Percentiles rank a stretch among this genome's conserved stretches.
phyloP scores from a whole-genome alignment of 2,329 filamentous ascomycete genomes.

The Fusarium ramigenum region DNA sequence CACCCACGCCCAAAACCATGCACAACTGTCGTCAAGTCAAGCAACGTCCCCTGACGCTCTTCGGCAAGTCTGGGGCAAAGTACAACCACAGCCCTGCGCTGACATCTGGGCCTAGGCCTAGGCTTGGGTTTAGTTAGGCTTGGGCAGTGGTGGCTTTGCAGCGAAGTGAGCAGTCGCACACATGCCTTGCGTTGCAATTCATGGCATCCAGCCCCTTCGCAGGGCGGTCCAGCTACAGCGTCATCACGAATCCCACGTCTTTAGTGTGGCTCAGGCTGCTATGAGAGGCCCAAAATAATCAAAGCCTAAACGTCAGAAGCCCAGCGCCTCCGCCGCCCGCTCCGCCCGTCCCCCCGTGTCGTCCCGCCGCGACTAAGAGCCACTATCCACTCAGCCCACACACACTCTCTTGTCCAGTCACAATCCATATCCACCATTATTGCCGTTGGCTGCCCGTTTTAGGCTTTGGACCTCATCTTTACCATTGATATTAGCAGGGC shows the following conservation, averaged over 20 bases:
- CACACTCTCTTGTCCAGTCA: slow-evolving; percentile 34
- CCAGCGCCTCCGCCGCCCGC: slow-evolving; percentile 33
- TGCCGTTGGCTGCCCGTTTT: slow-evolving; percentile 35
- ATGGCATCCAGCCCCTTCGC: slow-evolving; percentile 32
- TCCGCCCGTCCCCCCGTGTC: slow-evolving; percentile 34
- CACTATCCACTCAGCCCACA: slow-evolving; percentile 42
- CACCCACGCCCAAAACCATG: slow-evolving; percentile 20
- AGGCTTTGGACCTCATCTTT: slow-evolving; percentile 29
- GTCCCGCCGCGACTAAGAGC: slow-evolving; percentile 35
- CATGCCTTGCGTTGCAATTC: slow-evolving; percentile 16
- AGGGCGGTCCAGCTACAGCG: slow-evolving; percentile 33
- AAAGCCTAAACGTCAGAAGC: slow-evolving; percentile 31
- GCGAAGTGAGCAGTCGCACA: slow-evolving; percentile 36
- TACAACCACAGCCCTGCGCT: slow-evolving; percentile 40
- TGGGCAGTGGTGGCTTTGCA: slow-evolving; percentile 36
- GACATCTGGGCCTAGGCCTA: slow-evolving; percentile 30
- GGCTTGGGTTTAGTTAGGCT: slow-evolving; percentile 19
- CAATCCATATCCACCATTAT: slow-evolving; percentile 32
- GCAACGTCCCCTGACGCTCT: slow-evolving; percentile 31
- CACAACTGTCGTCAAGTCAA: slow-evolving; percentile 36
- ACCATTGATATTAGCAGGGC: slow-evolving; percentile 42
- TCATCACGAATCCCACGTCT: slow-evolving; percentile 28
- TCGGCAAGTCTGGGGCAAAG: slow-evolving; percentile 39
- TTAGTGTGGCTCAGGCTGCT: slow-evolving; percentile 38
- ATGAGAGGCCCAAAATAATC: slow-evolving; percentile 30